phyloP scores from a whole-genome alignment of 768 basidiomycete genomes.

The Lentinula sp. region DNA sequence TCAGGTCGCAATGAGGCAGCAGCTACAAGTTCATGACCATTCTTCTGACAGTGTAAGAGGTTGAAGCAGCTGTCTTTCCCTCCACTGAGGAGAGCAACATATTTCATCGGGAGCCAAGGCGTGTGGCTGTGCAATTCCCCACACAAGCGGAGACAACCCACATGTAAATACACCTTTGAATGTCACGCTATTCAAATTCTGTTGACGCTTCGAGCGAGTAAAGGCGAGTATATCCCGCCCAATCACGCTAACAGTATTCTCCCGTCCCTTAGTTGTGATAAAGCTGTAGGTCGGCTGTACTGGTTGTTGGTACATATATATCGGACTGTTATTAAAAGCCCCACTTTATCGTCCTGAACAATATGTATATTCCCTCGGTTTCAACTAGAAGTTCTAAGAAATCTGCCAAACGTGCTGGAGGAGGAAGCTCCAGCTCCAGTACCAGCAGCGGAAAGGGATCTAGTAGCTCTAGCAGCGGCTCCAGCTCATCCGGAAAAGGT shows the following conservation, averaged over 20 bases:
- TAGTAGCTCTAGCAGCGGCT: neutral
- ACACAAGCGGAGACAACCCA: no score
- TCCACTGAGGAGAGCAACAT: constrained; percentile 90
- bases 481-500: neutral
- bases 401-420: neutral
- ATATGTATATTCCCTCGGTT: neutral
- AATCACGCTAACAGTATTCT: no score
- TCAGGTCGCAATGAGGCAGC: constrained; percentile 85
- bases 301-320: no score
- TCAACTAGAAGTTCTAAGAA: neutral
- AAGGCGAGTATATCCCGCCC: no score
- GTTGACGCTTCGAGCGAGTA: no score
- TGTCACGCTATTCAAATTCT: no score
- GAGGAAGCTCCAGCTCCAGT: neutral
- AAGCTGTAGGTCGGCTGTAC: no score
- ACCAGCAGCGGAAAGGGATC: neutral
- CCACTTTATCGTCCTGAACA: neutral
- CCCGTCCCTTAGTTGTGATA: no score
- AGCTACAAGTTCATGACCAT: constrained; percentile 84
- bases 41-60: constrained; percentile 78
- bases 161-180: no score
- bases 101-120: constrained; percentile 60
- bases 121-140: no score
- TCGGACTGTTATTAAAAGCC: no score
- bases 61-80: constrained; percentile 99